Conservation (phyloP, 2,329 filamentous ascomycete genomes). For the Fusarium fracticaudum region DNA sequence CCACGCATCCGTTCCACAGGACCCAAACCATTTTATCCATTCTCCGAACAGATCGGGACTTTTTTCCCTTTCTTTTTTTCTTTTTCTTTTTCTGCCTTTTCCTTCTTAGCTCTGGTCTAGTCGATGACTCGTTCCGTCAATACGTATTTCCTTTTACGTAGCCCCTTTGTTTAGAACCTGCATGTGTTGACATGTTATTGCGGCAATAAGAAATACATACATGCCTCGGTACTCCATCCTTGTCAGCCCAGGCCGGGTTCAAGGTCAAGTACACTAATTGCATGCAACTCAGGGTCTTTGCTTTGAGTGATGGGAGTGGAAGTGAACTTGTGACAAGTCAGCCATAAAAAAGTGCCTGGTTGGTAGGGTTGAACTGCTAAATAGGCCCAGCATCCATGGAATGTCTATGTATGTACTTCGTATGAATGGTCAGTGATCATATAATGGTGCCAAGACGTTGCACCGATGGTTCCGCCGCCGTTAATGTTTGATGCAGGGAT, state of each 20-base stretch:
- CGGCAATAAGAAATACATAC: background rate
- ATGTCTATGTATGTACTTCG: background rate
- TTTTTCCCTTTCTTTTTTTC: conserved; percentile 4
- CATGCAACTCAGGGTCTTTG: background rate
- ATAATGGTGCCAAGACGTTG: conserved; percentile 27
- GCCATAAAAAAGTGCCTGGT: background rate
- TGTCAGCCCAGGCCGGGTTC: background rate
- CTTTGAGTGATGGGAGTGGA: background rate
- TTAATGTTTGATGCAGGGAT: conserved; percentile 23
- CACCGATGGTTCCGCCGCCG: conserved; percentile 22
- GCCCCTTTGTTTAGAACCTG: conserved; percentile 4
- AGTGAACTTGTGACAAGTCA: background rate
- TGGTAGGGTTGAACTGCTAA: background rate
- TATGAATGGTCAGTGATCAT: background rate
- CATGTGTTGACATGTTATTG: conserved; percentile 6
- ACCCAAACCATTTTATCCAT: conserved; percentile 16
- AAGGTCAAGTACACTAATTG: background rate
- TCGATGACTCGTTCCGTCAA: background rate
- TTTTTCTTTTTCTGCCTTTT: background rate
- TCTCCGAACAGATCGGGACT: conserved; percentile 33
- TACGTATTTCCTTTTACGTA: conserved; percentile 1
- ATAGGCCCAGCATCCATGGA: background rate
- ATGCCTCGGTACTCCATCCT: conserved; percentile 17
- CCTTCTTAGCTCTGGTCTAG: background rate
- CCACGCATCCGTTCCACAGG: conserved; percentile 35